Evolutionary conservation across 2,329 filamentous ascomycete species (phyloP).

Genomic region (Colletotrichum falcatum): DNA sequence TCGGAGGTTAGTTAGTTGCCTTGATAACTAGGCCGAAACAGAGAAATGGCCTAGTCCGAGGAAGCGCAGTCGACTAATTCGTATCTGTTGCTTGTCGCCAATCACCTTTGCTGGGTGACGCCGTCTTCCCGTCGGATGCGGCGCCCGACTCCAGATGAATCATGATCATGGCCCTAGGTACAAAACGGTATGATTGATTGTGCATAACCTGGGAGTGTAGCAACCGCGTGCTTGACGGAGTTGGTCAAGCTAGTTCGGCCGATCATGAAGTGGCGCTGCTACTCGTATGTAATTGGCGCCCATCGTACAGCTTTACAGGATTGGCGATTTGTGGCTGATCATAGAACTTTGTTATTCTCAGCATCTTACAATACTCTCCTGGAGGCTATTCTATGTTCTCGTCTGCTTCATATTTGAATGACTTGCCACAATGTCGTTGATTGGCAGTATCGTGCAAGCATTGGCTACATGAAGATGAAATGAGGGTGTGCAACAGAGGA

Average conservation of each 20-base stretch:
- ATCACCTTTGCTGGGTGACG: not conserved
- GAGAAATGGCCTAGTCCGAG: not conserved
- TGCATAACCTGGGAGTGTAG: not conserved
- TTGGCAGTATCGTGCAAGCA: too few species aligned
- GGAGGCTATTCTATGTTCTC: too few species aligned
- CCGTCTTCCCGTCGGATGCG: not conserved
- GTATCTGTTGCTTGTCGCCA: not conserved
- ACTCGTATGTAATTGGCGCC: too few species aligned
- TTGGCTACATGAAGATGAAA: too few species aligned
- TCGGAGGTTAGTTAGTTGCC: too few species aligned
- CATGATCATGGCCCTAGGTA: not conserved
- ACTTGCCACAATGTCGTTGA: too few species aligned
- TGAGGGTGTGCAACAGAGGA: too few species aligned
- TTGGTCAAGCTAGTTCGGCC: not conserved
- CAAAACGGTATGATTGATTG: not conserved
- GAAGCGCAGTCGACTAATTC: not conserved
- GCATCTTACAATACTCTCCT: too few species aligned
- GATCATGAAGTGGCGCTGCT: not conserved
- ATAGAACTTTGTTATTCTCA: too few species aligned
- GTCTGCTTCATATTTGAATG: too few species aligned
- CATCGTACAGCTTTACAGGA: not conserved
- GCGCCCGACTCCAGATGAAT: not conserved
- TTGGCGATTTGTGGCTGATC: too few species aligned
- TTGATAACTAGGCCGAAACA: not conserved
- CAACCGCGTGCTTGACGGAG: not conserved